Conservation (phyloP, 495 filamentous ascomycete species). For the Astrocystis sublimbata region DNA sequence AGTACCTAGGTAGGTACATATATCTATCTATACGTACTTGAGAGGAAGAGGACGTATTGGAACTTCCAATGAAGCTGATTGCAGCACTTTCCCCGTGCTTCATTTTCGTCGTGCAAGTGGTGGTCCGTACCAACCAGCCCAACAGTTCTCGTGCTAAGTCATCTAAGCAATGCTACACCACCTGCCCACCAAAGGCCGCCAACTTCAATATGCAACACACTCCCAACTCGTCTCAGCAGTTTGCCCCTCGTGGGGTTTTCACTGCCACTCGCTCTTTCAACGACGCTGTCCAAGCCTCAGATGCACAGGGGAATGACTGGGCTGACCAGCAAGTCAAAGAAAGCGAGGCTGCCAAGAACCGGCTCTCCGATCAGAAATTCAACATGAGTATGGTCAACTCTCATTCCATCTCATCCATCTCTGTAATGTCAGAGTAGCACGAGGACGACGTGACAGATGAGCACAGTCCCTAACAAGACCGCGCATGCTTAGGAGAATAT, state of each 20-base stretch:
- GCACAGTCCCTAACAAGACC: neutral
- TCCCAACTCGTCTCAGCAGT: constrained; percentile 30
- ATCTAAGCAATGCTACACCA: no score
- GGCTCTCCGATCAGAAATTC: constrained; percentile 43
- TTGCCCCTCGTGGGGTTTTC: constrained; percentile 29
- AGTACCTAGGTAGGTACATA: no score
- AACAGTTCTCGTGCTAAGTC: neutral
- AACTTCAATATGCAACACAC: constrained; percentile 24
- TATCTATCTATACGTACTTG: no score
- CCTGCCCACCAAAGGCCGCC: neutral
- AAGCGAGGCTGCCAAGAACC: constrained; percentile 39
- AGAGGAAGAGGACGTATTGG: no score
- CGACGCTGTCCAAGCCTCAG: constrained; percentile 20
- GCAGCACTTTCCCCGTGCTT: neutral
- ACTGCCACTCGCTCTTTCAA: constrained; percentile 31
- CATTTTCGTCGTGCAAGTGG: neutral
- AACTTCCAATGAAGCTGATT: no score
- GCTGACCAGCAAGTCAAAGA: constrained; percentile 57
- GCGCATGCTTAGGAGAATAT: constrained; percentile 34
- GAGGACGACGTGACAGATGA: neutral
- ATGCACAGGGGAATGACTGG: constrained; percentile 26
- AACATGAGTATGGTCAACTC: constrained; percentile 36
- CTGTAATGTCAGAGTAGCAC: neutral
- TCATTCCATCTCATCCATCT: neutral
- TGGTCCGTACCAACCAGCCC: no score